Percentiles rank a stretch among this genome's conserved stretches.
Conservation (phyloP, 495 filamentous ascomycete genomes). For the Jackrogersella minutella region DNA sequence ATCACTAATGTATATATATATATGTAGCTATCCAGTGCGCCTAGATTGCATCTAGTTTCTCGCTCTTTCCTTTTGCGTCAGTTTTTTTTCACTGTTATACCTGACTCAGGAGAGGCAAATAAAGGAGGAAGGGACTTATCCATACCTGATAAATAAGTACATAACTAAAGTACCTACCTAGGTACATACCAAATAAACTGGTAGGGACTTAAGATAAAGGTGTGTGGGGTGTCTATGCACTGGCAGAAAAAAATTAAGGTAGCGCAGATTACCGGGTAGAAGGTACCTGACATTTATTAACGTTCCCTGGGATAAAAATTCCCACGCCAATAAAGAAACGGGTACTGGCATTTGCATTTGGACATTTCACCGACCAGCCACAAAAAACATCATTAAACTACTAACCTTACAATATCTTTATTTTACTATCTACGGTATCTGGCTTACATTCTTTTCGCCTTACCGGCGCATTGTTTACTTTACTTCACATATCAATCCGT, state of each 20-base stretch:
- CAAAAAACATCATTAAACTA: slow-evolving; percentile 13
- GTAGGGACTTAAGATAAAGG: slow-evolving; percentile 5
- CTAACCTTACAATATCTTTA: slow-evolving; percentile 5
- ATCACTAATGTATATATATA: too few species aligned
- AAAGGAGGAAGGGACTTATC: slow-evolving; percentile 13
- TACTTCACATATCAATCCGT: slow-evolving; percentile 28
- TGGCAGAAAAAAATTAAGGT: slow-evolving; percentile 7
- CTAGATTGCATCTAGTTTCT: slow-evolving; percentile 8
- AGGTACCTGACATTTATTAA: slow-evolving; percentile 14
- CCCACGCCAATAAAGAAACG: slow-evolving; percentile 9
- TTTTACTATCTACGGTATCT: slow-evolving; percentile 13
- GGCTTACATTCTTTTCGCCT: slow-evolving; percentile 36
- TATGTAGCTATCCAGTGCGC: background rate
- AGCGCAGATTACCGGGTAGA: slow-evolving; percentile 18
- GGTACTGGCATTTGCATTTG: slow-evolving; percentile 19
- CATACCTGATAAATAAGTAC: too few species aligned
- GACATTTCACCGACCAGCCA: slow-evolving; percentile 34
- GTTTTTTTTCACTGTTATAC: background rate
- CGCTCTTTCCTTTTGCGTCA: slow-evolving; percentile 18
- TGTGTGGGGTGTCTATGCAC: background rate
- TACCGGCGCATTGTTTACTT: slow-evolving; percentile 37
- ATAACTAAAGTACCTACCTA: background rate
- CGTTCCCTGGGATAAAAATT: background rate
- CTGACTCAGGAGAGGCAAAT: slow-evolving; percentile 35
- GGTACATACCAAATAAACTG: background rate